phyloP scores from a whole-genome alignment of 2,329 filamentous ascomycete species.

The Zymoseptoria brevis region DNA sequence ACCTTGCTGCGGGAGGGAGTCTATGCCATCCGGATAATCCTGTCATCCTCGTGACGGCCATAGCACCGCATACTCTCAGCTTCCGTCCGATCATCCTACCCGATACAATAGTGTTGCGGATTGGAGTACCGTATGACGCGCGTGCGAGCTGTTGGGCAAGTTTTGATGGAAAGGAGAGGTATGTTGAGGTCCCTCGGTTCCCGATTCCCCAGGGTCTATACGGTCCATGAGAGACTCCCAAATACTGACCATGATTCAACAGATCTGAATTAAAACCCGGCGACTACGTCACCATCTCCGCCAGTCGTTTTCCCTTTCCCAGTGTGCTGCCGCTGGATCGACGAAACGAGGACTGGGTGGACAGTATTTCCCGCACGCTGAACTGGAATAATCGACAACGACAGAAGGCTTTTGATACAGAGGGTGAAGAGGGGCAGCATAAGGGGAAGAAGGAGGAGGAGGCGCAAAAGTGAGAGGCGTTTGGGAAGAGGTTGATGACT shows the following conservation, averaged over 20 bases:
- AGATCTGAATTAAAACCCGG: constrained; percentile 59
- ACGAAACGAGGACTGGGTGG: constrained; percentile 71
- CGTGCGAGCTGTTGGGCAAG: constrained; percentile 91
- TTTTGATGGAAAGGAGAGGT: constrained; percentile 86
- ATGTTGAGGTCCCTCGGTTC: constrained; percentile 12
- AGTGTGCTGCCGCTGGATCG: constrained; percentile 63
- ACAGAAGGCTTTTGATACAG: constrained; percentile 55
- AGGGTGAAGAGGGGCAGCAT: not conserved
- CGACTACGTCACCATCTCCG: constrained; percentile 79
- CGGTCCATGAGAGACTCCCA: too few species aligned
- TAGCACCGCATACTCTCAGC: constrained; percentile 88
- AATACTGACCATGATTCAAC: not conserved
- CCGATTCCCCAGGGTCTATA: too few species aligned
- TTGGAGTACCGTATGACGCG: constrained; percentile 92
- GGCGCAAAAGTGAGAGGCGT: not conserved
- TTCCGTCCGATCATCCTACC: constrained; percentile 96
- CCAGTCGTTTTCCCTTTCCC: constrained; percentile 72
- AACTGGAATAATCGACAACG: constrained; percentile 75
- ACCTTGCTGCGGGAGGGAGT: constrained; percentile 88
- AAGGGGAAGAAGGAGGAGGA: not conserved
- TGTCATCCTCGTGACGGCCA: constrained; percentile 87
- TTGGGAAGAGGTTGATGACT: not conserved
- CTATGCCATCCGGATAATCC: constrained; percentile 95
- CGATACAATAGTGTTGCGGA: constrained; percentile 85
- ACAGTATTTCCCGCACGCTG: constrained; percentile 69